Evolutionary conservation across 306 rosid species (phyloP).

Genomic region (Purshia tridentata): DNA sequence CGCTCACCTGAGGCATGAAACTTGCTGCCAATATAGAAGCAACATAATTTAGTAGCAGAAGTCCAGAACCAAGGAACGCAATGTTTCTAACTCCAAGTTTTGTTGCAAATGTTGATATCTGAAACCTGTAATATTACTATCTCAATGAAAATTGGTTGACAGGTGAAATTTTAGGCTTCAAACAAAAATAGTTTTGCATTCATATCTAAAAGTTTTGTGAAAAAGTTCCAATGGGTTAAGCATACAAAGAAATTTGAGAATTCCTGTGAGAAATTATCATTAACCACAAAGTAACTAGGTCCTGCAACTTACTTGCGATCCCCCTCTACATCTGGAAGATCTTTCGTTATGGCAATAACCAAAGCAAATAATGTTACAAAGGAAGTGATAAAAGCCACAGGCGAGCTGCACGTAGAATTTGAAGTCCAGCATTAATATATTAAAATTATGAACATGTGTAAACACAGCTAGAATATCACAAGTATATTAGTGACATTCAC

Average conservation of each 20-base stretch:
- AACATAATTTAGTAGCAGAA: constrained; percentile 74
- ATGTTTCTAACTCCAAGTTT: constrained; percentile 90
- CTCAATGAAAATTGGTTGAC: not conserved
- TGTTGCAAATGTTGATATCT: constrained; percentile 92
- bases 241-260: not conserved
- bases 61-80: constrained; percentile 89
- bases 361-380: constrained; percentile 91
- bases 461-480: not conserved
- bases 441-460: constrained; percentile 9
- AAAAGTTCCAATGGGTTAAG: not conserved
- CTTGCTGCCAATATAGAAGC: constrained; percentile 70
- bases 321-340: constrained; percentile 97
- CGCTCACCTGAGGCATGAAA: constrained; percentile 73
- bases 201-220: not conserved
- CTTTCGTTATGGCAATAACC: constrained; percentile 96
- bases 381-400: constrained; percentile 87
- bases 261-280: not conserved
- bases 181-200: not conserved
- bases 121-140: constrained; percentile 48
- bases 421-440: constrained; percentile 14
- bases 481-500: not conserved
- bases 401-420: constrained; percentile 62
- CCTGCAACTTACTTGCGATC: constrained; percentile 76
- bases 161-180: not conserved
- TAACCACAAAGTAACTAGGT: constrained; percentile 19